Evolutionary conservation across 139 green algal genomes (phyloP).

Genomic region (Volvox reticuliferus): DNA sequence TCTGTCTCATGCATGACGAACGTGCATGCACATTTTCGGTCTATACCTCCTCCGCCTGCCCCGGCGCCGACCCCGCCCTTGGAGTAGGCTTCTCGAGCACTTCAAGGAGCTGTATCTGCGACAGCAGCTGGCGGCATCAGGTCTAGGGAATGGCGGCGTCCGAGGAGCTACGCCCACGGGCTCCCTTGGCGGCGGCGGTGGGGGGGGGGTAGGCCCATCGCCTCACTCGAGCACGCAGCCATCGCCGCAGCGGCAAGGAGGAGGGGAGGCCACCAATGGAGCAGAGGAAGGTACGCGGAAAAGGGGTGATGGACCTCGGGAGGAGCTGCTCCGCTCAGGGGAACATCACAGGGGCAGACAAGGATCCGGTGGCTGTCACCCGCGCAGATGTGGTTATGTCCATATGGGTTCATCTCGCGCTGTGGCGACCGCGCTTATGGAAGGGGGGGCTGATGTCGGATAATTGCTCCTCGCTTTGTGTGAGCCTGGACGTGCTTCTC

Average conservation of each 20-base stretch:
- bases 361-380: too few species aligned
- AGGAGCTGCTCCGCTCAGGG: too few species aligned
- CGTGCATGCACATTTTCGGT: too few species aligned
- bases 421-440: too few species aligned
- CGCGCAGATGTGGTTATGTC: too few species aligned
- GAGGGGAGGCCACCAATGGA: background rate
- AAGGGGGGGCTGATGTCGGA: too few species aligned
- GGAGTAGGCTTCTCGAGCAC: constrained; percentile 66
- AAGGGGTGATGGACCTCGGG: background rate
- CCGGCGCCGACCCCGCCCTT: too few species aligned
- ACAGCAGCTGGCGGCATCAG: constrained; percentile 53
- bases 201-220: constrained; percentile 1
- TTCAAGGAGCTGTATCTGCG: constrained; percentile 66
- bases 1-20: too few species aligned
- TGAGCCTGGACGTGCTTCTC: background rate
- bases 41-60: too few species aligned
- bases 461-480: too few species aligned
- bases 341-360: too few species aligned
- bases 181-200: background rate
- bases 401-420: too few species aligned
- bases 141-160: background rate
- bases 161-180: background rate
- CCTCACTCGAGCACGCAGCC: background rate
- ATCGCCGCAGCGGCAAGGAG: constrained; percentile 23
- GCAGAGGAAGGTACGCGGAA: background rate